Evolutionary conservation across 345 rosid genomes (phyloP).

Genomic region (Anastatica hierochuntica): DNA sequence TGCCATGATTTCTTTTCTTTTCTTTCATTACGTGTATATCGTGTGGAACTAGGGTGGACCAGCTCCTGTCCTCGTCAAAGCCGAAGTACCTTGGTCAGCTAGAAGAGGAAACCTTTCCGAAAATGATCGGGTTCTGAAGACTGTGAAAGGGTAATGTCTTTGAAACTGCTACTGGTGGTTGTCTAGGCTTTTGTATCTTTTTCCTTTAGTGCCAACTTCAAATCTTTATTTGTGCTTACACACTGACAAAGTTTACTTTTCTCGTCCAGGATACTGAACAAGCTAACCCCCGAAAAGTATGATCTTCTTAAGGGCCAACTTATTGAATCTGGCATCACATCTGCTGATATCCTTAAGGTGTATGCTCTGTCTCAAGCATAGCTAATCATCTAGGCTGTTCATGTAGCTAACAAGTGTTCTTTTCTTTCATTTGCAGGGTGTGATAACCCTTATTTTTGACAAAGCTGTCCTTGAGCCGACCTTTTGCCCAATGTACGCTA

Average conservation of each 20-base stretch:
- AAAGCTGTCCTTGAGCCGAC: constrained; percentile 87
- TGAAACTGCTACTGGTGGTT: background rate
- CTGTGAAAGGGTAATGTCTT: constrained; percentile 61
- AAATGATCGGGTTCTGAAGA: constrained; percentile 71
- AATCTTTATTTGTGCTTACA: background rate
- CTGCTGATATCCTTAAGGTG: constrained; percentile 80
- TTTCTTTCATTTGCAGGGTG: constrained; percentile 37
- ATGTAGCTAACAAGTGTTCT: constrained; percentile 2
- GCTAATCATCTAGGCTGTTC: background rate
- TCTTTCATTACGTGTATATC: constrained; percentile 2
- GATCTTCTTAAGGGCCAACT: constrained; percentile 90
- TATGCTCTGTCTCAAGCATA: background rate
- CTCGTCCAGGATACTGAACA: constrained; percentile 70
- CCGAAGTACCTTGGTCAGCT: constrained; percentile 92
- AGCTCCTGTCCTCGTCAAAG: constrained; percentile 57
- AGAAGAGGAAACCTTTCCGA: constrained; percentile 71
- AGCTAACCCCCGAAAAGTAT: constrained; percentile 91
- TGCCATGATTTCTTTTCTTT: constrained; percentile 1
- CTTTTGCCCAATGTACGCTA: constrained; percentile 47
- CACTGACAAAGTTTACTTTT: constrained; percentile 9
- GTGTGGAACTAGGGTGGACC: constrained; percentile 51
- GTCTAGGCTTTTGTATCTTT: constrained; percentile 1
- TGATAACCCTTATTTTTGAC: constrained; percentile 63
- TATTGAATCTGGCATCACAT: constrained; percentile 84
- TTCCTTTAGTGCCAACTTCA: background rate